Base-by-base conservation (phyloP, 2,329 filamentous ascomycete genomes). In the Cladosporium sp. region DNA sequence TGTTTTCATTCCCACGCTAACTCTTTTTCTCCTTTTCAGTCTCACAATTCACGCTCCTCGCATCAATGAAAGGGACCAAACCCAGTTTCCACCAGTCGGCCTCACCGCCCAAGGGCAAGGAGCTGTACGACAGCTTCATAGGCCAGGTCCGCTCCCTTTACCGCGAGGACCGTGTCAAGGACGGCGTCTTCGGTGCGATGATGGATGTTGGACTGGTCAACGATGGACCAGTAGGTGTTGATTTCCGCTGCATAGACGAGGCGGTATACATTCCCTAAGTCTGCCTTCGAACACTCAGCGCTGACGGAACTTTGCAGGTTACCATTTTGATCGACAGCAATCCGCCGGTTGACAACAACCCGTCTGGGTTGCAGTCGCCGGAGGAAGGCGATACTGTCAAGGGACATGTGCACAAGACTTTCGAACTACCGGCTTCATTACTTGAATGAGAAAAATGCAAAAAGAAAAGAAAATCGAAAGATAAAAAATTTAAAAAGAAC, bases 151-250 rank as follows among this genome's bases (percentile, higher is more conserved):
- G 83, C 59, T 76, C 83, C 48, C 77, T 82, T 2, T 95, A 97
- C 67, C 68, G 74, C 4, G 69, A 79, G 6, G 86, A 89, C 7
- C 84, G 78, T 56, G 91, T 98, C 52, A 90, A 95, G 66, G 85
- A 98, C 66, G 93, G 94, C n/a, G 83, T 92, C 25, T 98, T 98
- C 68, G 92, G 95, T 65, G 93, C 93, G 43, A 96, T 95, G 91
- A 98, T 98, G 93, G 86, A 97, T 64, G 92, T 98, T 52, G 86
- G 87, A 42, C 71, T 96, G 25, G 83, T 96, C 43, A 97, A 97
- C 59, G 92, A 97, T 62, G 81, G 82, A 62, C 82, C 82, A 72
- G 81, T 84, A 79, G 74, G 80, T 80, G 67, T 79, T 59, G 73
- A 80, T 66, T 80, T 75, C 68, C 69, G 69, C 68, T 79, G 74